Base-by-base conservation (phyloP, 1,139 yeast genomes). In the Suhomyces terraborum region DNA sequence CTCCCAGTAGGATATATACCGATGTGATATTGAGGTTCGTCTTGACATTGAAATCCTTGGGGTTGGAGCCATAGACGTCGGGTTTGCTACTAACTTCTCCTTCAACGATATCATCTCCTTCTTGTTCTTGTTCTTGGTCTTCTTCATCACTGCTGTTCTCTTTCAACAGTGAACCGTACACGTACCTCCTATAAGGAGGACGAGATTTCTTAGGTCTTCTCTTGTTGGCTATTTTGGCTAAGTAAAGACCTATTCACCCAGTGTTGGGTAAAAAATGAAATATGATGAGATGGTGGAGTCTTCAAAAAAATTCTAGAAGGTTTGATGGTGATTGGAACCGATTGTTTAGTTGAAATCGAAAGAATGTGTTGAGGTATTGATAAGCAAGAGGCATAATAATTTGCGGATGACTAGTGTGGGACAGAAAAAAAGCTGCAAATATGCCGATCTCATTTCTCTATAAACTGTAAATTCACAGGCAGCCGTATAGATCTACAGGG, bases 121-220 rank as follows among this genome's bases (percentile, higher is more conserved):
- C 65, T 3, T n/a, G n/a, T n/a, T n/a, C n/a, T n/a, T n/a, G n/a
- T n/a, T n/a, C n/a, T n/a, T n/a, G n/a, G n/a, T 60, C 67, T n/a
- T 65, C 74, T 32, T 65, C 77, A 42, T 60, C 67, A 42, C 65
- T 57, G 54, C 69, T 56, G 19, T 53, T 59, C 16, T 48, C 50
- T 4, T 65, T 61, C 36, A 62, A 72, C 38, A 75, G 73, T 22
- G 76, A 72, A 28, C 84, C 82, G 50, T 87, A 88, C 12, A 84
- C 87, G 61, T 84, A 85, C 64, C 84, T 77, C 66, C 82, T 75
- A 64, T 86, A 88, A 32, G 93, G 86, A 54, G 84, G 81, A 60
- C 84, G 81, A 42, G 76, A 70, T 72, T 88, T 84, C 70, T 85
- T 85, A 12, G 96, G 89, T 61, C 96, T 75, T 58, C 91, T 67